Percentiles rank a stretch among this genome's conserved stretches.
phyloP scores from a whole-genome alignment of 768 basidiomycete species.

The Trametes punicea region DNA sequence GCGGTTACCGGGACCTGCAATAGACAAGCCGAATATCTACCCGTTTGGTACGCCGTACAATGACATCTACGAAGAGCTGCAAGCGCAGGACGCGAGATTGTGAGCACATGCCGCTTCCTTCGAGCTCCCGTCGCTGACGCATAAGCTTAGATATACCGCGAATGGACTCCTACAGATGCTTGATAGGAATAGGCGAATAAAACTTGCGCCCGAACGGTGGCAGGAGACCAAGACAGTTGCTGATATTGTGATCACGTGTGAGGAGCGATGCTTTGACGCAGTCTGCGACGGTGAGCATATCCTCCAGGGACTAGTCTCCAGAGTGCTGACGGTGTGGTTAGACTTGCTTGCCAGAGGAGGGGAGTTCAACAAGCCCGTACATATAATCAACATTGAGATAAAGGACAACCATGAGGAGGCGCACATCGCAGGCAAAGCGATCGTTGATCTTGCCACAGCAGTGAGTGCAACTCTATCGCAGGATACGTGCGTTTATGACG shows the following conservation, averaged over 20 bases:
- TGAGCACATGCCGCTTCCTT: conserved; percentile 36
- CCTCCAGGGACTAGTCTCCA: background rate
- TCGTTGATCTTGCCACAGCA: conserved; percentile 85
- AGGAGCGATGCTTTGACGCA: conserved; percentile 97
- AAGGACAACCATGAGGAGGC: conserved; percentile 99
- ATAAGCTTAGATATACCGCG: conserved; percentile 67
- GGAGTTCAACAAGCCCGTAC: conserved; percentile 90
- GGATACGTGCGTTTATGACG: too few relatives aligned
- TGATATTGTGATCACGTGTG: conserved; percentile 98
- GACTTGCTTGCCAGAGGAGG: conserved; percentile 87
- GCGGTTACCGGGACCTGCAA: conserved; percentile 90
- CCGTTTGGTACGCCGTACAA: conserved; percentile 97
- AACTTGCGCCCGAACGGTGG: conserved; percentile 94
- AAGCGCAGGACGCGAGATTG: conserved; percentile 78
- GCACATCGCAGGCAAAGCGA: conserved; percentile 90
- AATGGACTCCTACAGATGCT: conserved; percentile 96
- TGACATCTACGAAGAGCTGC: conserved; percentile 88
- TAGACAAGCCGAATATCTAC: conserved; percentile 98
- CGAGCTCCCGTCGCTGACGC: background rate
- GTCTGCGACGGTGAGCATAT: conserved; percentile 86
- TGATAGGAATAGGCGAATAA: conserved; percentile 90
- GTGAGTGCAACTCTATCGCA: too few relatives aligned
- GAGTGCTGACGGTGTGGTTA: conserved; percentile 29
- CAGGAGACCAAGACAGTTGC: conserved; percentile 85
- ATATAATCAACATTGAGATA: conserved; percentile 97